Base-by-base conservation (phyloP, 495 filamentous ascomycete species). In the Annulohypoxylon nitens region DNA sequence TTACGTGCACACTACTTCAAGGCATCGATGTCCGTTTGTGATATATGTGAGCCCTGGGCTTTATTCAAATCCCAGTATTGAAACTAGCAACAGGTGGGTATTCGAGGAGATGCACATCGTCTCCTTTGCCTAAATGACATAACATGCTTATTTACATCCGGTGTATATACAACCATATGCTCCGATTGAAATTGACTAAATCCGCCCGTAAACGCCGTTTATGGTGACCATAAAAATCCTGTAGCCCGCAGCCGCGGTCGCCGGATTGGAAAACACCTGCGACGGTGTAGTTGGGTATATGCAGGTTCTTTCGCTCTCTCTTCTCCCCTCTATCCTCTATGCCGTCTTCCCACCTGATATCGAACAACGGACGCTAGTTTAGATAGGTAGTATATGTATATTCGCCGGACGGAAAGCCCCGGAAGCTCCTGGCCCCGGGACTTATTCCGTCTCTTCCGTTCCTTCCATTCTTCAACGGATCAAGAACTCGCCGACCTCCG, bases 371-470 rank as follows among this genome's bases (percentile, higher is more conserved):
- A 14, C 10, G 14, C 53, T 26, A 7, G 34, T 6, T 36, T 7
- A 36, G 34, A 36, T 2, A 36, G 34, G 2, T 41, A 7, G 12
- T 43, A 43, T 43, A n/a, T 11, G 12, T 43, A 43, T 43, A n/a
- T 4, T 14, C 14, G 34, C 33, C 26, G 23, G 14, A 67, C 26
- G 34, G 45, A n/a, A 48, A 20, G 55, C 58, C 74, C 60, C 47
- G 54, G 63, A 16, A 60, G 74, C 74, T 61, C 74, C 74, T 68
- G 74, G 74, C 74, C 63, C 71, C 62, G 67, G 41, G 74, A 33
- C 41, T 23, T 39, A 23, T 6, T 14, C 33, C 11, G 4, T 14
- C 20, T 59, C 37, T 18, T 30, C 34, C 5, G n/a, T n/a, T n/a
- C n/a, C n/a, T n/a, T n/a, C n/a, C n/a, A n/a, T n/a, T n/a, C n/a